phyloP scores from a whole-genome alignment of 345 rosid genomes.

The Citrus mangshanensis region DNA sequence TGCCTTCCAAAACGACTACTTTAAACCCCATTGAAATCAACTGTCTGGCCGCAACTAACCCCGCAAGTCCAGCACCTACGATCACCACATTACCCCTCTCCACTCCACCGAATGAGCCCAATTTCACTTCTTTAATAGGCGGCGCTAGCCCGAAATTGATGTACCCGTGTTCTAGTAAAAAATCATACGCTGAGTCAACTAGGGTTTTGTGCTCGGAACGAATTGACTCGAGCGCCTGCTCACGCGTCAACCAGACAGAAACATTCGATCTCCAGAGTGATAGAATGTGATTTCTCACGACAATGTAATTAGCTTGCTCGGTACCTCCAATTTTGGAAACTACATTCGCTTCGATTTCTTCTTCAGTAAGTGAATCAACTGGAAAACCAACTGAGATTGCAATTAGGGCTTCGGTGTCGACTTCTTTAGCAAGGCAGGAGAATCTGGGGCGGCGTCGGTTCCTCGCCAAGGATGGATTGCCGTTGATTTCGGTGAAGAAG shows the following conservation, averaged over 20 bases:
- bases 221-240: conserved; percentile 71
- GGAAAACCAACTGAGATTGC: conserved; percentile 94
- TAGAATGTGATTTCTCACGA: conserved; percentile 80
- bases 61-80: conserved; percentile 85
- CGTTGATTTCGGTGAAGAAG: conserved; percentile 83
- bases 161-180: conserved; percentile 79
- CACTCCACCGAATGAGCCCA: conserved; percentile 42
- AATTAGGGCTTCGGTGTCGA: conserved; percentile 73
- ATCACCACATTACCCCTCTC: conserved; percentile 76
- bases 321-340: conserved; percentile 65
- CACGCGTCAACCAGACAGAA: conserved; percentile 71
- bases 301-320: conserved; percentile 74
- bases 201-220: conserved; percentile 62
- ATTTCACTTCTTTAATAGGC: conserved; percentile 63
- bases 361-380: conserved; percentile 84
- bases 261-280: conserved; percentile 87
- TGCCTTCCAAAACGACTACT: conserved; percentile 84
- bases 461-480: conserved; percentile 55
- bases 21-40: conserved; percentile 83
- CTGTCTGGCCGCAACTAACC: conserved; percentile 87
- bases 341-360: conserved; percentile 92
- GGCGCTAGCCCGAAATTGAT: conserved; percentile 81
- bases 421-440: conserved; percentile 56
- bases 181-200: conserved; percentile 71
- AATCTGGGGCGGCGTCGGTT: conserved; percentile 57